These are phyloP conservation scores for Gaultheria prostrata DNA, from an alignment of 148 eudicot genomes.

Conservation along the genomic window DNA sequence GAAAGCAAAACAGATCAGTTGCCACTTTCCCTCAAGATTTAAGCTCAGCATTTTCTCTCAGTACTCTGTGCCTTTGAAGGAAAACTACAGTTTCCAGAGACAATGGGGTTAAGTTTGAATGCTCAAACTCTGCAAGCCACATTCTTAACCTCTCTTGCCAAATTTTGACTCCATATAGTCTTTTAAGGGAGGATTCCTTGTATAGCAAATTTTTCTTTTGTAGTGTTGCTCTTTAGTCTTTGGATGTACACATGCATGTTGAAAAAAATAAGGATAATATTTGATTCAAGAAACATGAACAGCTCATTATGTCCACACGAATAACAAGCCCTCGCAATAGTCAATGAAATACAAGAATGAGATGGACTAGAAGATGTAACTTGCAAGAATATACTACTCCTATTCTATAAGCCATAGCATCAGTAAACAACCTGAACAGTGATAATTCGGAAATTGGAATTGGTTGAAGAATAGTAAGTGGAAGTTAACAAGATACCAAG, in stretches of 20 bases:
- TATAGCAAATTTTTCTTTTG: not conserved
- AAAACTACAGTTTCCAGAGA: not conserved
- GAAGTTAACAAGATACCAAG: constrained; percentile 50
- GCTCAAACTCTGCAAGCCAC: not conserved
- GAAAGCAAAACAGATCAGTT: not conserved
- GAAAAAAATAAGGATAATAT: not conserved
- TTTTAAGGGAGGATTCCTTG: not conserved
- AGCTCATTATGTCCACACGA: not conserved
- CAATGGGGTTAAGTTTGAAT: not conserved
- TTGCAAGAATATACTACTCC: not conserved
- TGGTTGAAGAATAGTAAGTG: not conserved
- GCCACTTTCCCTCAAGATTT: not conserved
- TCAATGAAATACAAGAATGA: not conserved
- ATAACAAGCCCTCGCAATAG: not conserved
- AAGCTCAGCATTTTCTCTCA: not conserved
- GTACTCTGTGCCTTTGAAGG: not conserved
- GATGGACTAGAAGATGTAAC: not conserved
- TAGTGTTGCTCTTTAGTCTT: not conserved
- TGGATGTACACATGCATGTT: not conserved
- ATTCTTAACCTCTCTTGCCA: not conserved
- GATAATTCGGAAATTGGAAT: not conserved
- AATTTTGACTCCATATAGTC: not conserved
- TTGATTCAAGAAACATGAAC: not conserved
- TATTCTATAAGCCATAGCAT: not conserved
- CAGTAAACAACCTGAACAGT: constrained; percentile 1